Evolutionary conservation across 2,329 filamentous ascomycete species (phyloP), one percentile per base, ranked within the genome.

Genomic region (Verticillium albo-atrum): DNA sequence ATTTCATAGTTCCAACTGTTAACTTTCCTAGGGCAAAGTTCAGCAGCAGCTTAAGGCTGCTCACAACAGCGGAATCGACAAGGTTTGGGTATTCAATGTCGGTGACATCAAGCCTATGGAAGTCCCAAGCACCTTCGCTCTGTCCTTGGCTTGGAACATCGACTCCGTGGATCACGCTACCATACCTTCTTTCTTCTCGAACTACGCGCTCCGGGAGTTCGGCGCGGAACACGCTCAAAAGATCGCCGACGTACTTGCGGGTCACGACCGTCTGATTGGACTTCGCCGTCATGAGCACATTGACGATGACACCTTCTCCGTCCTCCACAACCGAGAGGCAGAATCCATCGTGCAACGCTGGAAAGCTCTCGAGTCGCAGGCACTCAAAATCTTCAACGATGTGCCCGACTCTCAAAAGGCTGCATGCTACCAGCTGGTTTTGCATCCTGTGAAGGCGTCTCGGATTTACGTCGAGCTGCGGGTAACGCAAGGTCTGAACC

Each of bases 21-120:
- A 12, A n/a, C n/a, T 1, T 12, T 23, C 12, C 7, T 50, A 74
- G 72, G 77, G 73, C 47, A 61, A 76, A 64, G 66, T 67, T 0
- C 70, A 68, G 78, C 71, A 87, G 58, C 83, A 88, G 61, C 78
- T 88, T 63, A 75, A 77, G n/a, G 72, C 83, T 25, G 82, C 85
- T 0, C 81, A 87, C 57, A 73, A 66, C 1, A 64, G 68, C 23
- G 67, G 69, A 2, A 84, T 83, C 2, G 74, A 78, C 30, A 75
- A 80, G 17, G 83, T 87, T 27, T 87, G 85, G 85, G 75, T 87
- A 23, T 82, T 87, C 61, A 88, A 88, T 50, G 82, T 87, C 1
- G 84, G 84, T 12, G 84, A 88, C 62, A 73, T 87, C 52, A 88
- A 87, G 65, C 82, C 83, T 0, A 73, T 82, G 23, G 83, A 85